These are phyloP conservation scores for Coix lacrymajobi DNA, from an alignment of 176 grass and related monocot genomes.

Conservation along the genomic window DNA sequence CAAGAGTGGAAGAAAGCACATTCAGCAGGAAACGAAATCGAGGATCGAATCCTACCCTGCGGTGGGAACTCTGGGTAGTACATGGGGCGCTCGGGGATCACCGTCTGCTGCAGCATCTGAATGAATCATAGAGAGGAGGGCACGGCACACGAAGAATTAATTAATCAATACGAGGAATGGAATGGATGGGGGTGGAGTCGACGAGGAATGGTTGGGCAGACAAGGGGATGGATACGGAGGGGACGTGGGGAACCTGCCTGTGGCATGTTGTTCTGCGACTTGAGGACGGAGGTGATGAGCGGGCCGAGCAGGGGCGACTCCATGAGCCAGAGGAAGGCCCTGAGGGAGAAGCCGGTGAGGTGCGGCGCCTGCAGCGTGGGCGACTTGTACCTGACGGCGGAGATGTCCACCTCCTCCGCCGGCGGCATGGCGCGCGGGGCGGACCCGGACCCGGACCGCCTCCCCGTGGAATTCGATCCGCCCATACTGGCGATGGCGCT, in stretches of 20 bases:
- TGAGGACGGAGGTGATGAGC: constrained; percentile 50
- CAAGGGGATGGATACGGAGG: not conserved
- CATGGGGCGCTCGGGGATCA: constrained; percentile 90
- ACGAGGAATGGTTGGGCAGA: too few species aligned
- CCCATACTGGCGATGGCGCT: not conserved
- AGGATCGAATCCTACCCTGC: constrained; percentile 33
- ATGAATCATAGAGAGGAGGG: not conserved
- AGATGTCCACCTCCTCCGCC: constrained; percentile 63
- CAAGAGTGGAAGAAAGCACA: not conserved
- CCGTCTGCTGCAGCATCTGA: constrained; percentile 71
- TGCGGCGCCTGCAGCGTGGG: constrained; percentile 53
- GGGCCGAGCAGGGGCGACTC: constrained; percentile 56
- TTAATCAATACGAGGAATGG: not conserved
- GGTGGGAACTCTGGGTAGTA: constrained; percentile 78
- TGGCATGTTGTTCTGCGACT: constrained; percentile 67
- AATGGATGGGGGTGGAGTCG: not conserved
- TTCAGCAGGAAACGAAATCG: not conserved
- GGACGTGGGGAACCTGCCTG: not conserved
- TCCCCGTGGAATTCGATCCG: constrained; percentile 23
- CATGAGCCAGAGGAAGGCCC: constrained; percentile 71
- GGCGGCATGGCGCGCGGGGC: constrained; percentile 46
- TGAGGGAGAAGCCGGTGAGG: constrained; percentile 54
- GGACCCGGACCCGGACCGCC: not conserved
- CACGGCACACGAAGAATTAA: not conserved
- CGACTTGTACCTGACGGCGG: constrained; percentile 58